phyloP scores from a whole-genome alignment of 2,329 filamentous ascomycete species.

The Rugonectria rugulosa region DNA sequence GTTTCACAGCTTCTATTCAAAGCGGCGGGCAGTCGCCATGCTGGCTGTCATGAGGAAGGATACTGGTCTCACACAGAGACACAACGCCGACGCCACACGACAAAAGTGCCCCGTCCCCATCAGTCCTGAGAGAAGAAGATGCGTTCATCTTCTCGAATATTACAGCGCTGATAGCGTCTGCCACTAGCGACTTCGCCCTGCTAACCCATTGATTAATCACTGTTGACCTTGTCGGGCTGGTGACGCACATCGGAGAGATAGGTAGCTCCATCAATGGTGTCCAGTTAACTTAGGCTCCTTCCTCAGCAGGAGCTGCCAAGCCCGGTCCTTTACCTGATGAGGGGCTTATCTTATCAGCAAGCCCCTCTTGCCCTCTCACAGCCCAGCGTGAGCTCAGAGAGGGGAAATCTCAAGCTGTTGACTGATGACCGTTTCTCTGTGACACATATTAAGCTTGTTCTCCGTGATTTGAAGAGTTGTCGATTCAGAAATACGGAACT shows the following conservation, averaged over 20 bases:
- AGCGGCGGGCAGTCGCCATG: neutral
- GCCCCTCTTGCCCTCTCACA: constrained; percentile 32
- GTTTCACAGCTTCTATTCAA: neutral
- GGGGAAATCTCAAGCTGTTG: constrained; percentile 26
- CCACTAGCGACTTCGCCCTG: neutral
- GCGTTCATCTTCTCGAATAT: neutral
- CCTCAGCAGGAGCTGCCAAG: neutral
- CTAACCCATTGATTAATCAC: neutral
- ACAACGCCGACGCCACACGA: too few species aligned
- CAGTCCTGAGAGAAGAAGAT: neutral
- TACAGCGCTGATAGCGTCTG: neutral
- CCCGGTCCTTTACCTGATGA: too few species aligned
- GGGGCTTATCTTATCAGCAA: constrained; percentile 36
- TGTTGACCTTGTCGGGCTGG: neutral
- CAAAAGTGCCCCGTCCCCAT: too few species aligned
- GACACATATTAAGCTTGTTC: neutral
- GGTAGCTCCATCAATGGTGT: neutral
- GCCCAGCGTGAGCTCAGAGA: constrained; percentile 28
- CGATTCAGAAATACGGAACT: too few species aligned
- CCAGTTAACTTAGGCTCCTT: neutral
- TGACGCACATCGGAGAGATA: neutral
- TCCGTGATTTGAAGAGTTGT: too few species aligned
- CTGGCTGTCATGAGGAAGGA: neutral
- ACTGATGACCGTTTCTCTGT: neutral
- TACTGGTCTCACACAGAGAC: neutral